A percentile compares a stretch with the other conserved stretches of the same genome.
phyloP scores from a whole-genome alignment of 148 eudicot genomes.

The Talinum fruticosum region DNA sequence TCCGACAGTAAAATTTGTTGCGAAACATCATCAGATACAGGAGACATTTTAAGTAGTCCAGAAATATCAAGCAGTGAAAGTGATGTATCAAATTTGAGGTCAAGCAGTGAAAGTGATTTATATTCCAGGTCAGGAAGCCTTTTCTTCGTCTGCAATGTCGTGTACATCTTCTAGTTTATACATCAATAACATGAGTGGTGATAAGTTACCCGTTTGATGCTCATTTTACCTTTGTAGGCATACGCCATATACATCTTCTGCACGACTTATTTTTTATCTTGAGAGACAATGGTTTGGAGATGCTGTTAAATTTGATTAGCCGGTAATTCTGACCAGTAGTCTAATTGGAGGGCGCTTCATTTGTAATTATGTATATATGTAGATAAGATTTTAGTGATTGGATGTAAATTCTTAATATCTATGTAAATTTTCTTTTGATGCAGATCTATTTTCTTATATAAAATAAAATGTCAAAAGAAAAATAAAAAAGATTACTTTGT shows the following conservation, averaged over 20 bases:
- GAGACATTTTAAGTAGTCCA: neutral
- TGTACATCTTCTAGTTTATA: neutral
- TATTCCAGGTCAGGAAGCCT: neutral
- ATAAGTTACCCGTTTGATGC: neutral
- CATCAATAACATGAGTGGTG: neutral
- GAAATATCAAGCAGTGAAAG: constrained; percentile 12
- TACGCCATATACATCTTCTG: constrained; percentile 1
- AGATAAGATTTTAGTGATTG: too few relatives aligned
- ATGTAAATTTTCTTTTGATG: too few relatives aligned
- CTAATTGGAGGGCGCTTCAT: neutral
- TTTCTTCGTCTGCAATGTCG: neutral
- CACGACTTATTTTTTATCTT: neutral
- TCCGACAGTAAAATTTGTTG: constrained; percentile 13
- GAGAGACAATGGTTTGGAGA: constrained; percentile 16
- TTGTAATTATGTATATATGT: too few relatives aligned
- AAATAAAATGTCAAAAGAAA: too few relatives aligned
- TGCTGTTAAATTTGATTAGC: neutral
- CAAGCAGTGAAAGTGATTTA: neutral
- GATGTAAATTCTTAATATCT: too few relatives aligned
- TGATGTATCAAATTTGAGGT: constrained; percentile 14
- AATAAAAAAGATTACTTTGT: too few relatives aligned
- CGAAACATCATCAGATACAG: neutral
- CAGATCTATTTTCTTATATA: too few relatives aligned
- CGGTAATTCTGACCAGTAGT: neutral
- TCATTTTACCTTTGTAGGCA: constrained; percentile 5